Evolutionary conservation across 768 basidiomycete genomes (phyloP), one percentile per base, ranked within the genome.

Genomic region (Glaciozyma antarctica): DNA sequence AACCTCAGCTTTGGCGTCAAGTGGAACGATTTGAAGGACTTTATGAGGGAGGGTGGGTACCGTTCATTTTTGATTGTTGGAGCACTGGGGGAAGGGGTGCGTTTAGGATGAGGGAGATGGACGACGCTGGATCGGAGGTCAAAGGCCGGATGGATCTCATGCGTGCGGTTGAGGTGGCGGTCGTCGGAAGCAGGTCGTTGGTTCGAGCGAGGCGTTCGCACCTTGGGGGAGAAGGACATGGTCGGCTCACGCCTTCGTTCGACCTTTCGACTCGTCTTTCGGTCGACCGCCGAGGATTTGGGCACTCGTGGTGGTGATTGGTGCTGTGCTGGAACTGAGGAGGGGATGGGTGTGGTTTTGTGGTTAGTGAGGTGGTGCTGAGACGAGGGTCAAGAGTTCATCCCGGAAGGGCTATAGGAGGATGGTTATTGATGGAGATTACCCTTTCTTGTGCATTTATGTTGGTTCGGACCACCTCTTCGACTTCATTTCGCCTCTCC

Each of bases 11-110:
- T 97, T 82, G 90, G 94, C 78, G 90, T 92, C 85, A 93, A 87
- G 80, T 98, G 94, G 81, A 85, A 91, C 79, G 95, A 98, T 81
- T 82, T 99, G 78, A 91, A 93, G 84, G 91, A 97, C 85, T 97
- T 95, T 77, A 94, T 95, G 91, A 84, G 89, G 87, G 89, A 90
- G 91, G 92, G 93, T 95, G 89, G 87, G 93, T 92, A 80, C 84
- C 84, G 85, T 53, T 62, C 26, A 65, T 57, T 56, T 45, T 66
- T 72, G 58, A 75, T 77, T 74, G 75, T 64, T 70, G 76, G 74
- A 69, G 73, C 74, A 73, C 41, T 38, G 66, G 63, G 32, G 32
- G 32, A 32, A 32, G 4, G 32, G 32, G 32, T 32, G 32, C 32
- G 58, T 22, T 17, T 32, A 44, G 32, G 60, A 58, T 26, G 12